Conservation (phyloP, 139 green algal species). For the Picochlorum sp. region DNA sequence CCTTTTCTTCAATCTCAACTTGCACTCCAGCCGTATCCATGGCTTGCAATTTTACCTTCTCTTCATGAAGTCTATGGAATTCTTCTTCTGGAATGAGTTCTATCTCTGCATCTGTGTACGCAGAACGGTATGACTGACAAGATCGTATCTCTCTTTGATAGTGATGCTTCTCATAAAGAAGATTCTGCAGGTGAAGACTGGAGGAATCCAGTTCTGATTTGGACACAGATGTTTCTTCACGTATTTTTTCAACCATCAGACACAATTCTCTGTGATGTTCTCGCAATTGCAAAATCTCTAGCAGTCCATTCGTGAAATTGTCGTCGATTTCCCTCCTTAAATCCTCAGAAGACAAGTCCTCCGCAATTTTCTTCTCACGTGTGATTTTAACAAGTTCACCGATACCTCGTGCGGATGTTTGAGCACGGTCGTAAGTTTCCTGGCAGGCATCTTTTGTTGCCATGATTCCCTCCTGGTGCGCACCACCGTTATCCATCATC, state of each 20-base stretch:
- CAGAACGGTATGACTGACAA: slow-evolving; percentile 46
- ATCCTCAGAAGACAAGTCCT: not conserved
- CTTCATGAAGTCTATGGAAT: slow-evolving; percentile 10
- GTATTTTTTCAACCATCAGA: slow-evolving; percentile 28
- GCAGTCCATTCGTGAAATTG: not conserved
- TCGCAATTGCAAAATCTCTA: slow-evolving; percentile 14
- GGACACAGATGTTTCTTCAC: slow-evolving; percentile 34
- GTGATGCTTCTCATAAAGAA: slow-evolving; percentile 58
- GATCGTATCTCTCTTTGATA: slow-evolving; percentile 59
- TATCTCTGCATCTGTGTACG: slow-evolving; percentile 31
- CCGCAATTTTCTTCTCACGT: not conserved
- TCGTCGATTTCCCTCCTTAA: not conserved
- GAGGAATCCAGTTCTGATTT: slow-evolving; percentile 42
- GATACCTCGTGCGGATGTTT: no score
- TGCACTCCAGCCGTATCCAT: not conserved
- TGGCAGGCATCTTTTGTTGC: no score
- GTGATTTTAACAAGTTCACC: no score
- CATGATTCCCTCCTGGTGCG: no score
- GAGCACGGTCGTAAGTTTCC: no score
- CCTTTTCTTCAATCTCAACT: not conserved
- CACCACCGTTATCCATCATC: no score
- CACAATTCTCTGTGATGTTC: slow-evolving; percentile 11
- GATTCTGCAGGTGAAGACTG: slow-evolving; percentile 51
- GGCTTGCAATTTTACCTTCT: not conserved
- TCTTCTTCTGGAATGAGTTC: slow-evolving; percentile 36